phyloP scores from a whole-genome alignment of 2,329 filamentous ascomycete species.

The Dactylella cylindrospora region DNA sequence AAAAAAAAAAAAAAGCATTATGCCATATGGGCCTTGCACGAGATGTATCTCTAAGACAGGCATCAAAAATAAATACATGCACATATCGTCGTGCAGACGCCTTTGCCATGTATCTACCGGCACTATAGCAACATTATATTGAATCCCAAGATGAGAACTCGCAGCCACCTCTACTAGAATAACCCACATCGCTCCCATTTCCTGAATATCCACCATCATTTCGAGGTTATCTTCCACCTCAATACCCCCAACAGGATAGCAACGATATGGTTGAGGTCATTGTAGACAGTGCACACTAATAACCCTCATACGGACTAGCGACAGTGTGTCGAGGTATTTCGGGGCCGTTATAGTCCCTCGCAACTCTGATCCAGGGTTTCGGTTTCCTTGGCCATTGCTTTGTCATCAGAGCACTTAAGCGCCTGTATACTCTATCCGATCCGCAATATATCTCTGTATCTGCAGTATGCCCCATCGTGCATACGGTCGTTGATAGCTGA shows the following conservation, averaged over 20 bases:
- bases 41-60: background rate
- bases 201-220: background rate
- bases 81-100: background rate
- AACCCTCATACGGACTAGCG: background rate
- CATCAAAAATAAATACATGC: background rate
- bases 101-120: background rate
- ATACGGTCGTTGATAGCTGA: too few species aligned
- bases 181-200: background rate
- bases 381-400: constrained; percentile 21
- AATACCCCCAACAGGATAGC: constrained; percentile 5
- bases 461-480: too few species aligned
- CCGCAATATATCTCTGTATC: too few species aligned
- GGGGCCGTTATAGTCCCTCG: background rate
- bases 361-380: background rate
- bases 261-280: background rate
- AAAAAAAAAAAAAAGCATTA: too few species aligned
- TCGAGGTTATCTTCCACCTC: too few species aligned
- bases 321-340: background rate
- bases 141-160: background rate
- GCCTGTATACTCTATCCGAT: too few species aligned
- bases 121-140: background rate
- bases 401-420: too few species aligned
- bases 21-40: background rate
- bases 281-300: background rate
- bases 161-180: background rate